These are phyloP conservation scores for Pseudonitzschia multiseries DNA, from an alignment of 108 stramenopile genomes.

Conservation along the genomic window DNA sequence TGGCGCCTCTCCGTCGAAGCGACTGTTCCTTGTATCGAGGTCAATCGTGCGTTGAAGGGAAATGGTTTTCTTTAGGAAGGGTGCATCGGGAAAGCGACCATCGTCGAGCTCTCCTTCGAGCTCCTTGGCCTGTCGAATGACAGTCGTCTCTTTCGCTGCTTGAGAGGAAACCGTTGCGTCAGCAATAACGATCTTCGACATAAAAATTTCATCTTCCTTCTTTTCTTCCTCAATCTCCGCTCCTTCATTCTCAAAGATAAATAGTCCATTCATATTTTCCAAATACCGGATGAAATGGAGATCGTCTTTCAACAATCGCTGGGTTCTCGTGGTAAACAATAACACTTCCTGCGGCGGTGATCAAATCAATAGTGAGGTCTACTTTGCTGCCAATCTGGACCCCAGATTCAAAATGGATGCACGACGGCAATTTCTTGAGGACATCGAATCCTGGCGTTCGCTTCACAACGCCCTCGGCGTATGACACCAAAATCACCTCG, in stretches of 20 bases:
- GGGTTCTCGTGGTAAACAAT: constrained; percentile 64
- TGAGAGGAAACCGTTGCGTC: constrained; percentile 16
- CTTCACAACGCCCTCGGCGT: constrained; percentile 64
- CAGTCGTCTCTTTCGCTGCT: constrained; percentile 3
- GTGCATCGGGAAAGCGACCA: constrained; percentile 9
- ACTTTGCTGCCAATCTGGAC: constrained; percentile 57
- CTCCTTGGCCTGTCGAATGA: constrained; percentile 11
- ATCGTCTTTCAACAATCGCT: constrained; percentile 54
- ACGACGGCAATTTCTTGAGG: constrained; percentile 70
- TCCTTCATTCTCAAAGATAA: constrained; percentile 58
- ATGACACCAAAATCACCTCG: constrained; percentile 61
- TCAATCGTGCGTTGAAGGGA: constrained; percentile 5
- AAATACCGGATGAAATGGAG: constrained; percentile 76
- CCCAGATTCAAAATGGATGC: constrained; percentile 62
- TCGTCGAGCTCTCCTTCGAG: background rate
- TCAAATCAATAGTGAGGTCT: constrained; percentile 63
- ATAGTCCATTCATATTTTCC: constrained; percentile 79
- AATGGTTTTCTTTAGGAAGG: constrained; percentile 14
- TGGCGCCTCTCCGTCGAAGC: background rate
- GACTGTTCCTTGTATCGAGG: background rate
- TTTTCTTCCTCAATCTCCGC: background rate
- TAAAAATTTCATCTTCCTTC: background rate
- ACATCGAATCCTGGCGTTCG: constrained; percentile 72
- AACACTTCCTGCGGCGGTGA: constrained; percentile 68
- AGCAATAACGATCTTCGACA: background rate